A percentile compares a stretch with the other conserved stretches of the same genome.
phyloP scores from a whole-genome alignment of 2,329 filamentous ascomycete genomes.

The Dactylellina parvicollis region DNA sequence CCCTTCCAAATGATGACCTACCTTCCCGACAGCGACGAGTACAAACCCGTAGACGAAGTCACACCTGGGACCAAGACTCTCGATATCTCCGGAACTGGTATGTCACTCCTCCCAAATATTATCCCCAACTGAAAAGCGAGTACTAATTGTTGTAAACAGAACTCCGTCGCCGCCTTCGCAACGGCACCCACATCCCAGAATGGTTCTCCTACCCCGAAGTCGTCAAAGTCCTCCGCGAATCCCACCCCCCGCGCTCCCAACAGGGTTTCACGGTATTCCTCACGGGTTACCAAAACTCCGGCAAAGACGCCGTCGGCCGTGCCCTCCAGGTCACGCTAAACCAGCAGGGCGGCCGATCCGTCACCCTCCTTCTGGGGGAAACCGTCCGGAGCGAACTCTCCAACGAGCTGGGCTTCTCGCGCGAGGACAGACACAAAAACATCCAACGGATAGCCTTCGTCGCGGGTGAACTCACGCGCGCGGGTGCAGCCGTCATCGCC shows the following conservation, averaged over 20 bases:
- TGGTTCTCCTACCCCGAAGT: constrained; percentile 99
- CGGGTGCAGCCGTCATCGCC: constrained; percentile 93
- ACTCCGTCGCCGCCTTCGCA: constrained; percentile 88
- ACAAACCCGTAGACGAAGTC: constrained; percentile 91
- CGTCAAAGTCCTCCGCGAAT: constrained; percentile 93
- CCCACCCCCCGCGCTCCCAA: constrained; percentile 86
- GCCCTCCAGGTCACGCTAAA: constrained; percentile 96
- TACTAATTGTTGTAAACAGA: constrained; percentile 64
- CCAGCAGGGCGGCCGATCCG: constrained; percentile 94
- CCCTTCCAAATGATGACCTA: constrained; percentile 99
- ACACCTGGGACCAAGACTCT: constrained; percentile 82
- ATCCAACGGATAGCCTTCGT: constrained; percentile 97
- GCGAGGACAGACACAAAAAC: constrained; percentile 91
- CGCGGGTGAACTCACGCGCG: constrained; percentile 89
- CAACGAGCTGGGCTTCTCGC: constrained; percentile 92
- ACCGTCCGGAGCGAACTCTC: constrained; percentile 93
- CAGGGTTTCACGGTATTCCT: constrained; percentile 99
- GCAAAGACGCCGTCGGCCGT: constrained; percentile 95
- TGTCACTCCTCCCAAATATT: background rate
- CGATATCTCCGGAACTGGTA: constrained; percentile 78
- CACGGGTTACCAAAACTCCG: constrained; percentile 94
- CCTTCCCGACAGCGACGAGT: constrained; percentile 95
- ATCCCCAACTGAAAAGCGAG: background rate
- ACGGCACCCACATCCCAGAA: constrained; percentile 92
- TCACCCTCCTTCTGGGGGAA: constrained; percentile 93